Conservation (phyloP, 2,329 filamentous ascomycete genomes). For the Cercospora zeina region DNA sequence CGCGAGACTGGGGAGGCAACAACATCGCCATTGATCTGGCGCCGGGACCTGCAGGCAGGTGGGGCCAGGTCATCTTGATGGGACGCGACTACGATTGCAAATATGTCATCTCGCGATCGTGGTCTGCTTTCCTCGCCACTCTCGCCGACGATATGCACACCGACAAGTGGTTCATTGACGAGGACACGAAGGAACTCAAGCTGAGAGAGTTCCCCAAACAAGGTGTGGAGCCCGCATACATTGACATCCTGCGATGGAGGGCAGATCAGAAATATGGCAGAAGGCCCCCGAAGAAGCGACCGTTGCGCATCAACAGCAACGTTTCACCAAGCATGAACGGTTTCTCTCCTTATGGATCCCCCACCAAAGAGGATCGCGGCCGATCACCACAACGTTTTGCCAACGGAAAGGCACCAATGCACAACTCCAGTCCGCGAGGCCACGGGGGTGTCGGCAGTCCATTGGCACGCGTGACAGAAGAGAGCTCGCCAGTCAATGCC, state of each 20-base stretch:
- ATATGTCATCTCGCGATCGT: constrained; percentile 91
- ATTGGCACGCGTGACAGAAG: constrained; percentile 73
- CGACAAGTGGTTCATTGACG: constrained; percentile 88
- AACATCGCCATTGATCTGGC: constrained; percentile 91
- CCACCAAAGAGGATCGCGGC: constrained; percentile 63
- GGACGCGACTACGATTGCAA: constrained; percentile 98
- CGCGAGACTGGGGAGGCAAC: constrained; percentile 98
- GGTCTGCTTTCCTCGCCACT: constrained; percentile 80
- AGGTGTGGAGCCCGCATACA: constrained; percentile 86
- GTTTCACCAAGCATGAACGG: constrained; percentile 51
- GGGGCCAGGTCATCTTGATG: constrained; percentile 96
- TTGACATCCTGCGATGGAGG: constrained; percentile 93
- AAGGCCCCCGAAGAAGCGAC: constrained; percentile 51
- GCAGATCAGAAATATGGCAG: constrained; percentile 91
- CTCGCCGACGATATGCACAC: constrained; percentile 89
- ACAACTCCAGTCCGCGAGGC: constrained; percentile 64
- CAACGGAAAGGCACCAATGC: constrained; percentile 59
- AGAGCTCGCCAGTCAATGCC: constrained; percentile 45
- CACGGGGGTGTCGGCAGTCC: constrained; percentile 64
- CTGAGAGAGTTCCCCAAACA: constrained; percentile 86
- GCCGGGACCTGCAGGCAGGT: constrained; percentile 83
- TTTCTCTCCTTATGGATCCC: constrained; percentile 64
- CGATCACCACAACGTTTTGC: constrained; percentile 68
- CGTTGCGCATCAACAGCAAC: constrained; percentile 52
- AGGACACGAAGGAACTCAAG: constrained; percentile 88